These are phyloP conservation scores for Neurospora intermedia DNA, from an alignment of 495 filamentous ascomycete species.

Conservation along the genomic window DNA sequence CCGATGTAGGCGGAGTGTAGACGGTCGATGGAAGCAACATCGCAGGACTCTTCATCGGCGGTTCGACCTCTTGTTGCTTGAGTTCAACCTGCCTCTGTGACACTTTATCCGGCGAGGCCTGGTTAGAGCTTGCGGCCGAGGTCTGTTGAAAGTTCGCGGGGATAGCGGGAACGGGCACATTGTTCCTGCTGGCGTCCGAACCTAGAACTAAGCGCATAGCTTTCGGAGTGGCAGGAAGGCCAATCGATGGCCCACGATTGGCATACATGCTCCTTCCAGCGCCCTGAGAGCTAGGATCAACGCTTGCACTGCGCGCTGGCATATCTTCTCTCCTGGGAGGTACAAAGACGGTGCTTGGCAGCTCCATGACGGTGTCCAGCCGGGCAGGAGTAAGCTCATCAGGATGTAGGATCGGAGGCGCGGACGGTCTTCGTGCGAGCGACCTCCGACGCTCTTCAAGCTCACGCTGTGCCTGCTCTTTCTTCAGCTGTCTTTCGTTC, in stretches of 20 bases:
- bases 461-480: constrained; percentile 73
- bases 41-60: constrained; percentile 12
- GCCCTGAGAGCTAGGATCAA: constrained; percentile 20
- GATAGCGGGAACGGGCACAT: constrained; percentile 56
- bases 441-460: constrained; percentile 79
- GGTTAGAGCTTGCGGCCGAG: constrained; percentile 17
- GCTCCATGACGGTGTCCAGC: constrained; percentile 10
- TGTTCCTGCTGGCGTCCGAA: constrained; percentile 40
- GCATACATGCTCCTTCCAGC: constrained; percentile 32
- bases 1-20: constrained; percentile 46
- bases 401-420: constrained; percentile 71
- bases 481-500: constrained; percentile 48
- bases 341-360: constrained; percentile 24
- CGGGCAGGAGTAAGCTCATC: constrained; percentile 41
- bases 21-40: constrained; percentile 50
- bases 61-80: constrained; percentile 14
- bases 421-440: constrained; percentile 66
- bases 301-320: constrained; percentile 36
- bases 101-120: constrained; percentile 9
- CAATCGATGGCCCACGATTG: constrained; percentile 38
- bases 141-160: constrained; percentile 39
- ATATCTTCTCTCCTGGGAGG: constrained; percentile 26
- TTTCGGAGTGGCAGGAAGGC: constrained; percentile 72
- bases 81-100: constrained; percentile 4
- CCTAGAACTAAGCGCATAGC: constrained; percentile 75